Base-by-base conservation (phyloP, 257 asterid species). In the Rauvolfia tetraphylla region DNA sequence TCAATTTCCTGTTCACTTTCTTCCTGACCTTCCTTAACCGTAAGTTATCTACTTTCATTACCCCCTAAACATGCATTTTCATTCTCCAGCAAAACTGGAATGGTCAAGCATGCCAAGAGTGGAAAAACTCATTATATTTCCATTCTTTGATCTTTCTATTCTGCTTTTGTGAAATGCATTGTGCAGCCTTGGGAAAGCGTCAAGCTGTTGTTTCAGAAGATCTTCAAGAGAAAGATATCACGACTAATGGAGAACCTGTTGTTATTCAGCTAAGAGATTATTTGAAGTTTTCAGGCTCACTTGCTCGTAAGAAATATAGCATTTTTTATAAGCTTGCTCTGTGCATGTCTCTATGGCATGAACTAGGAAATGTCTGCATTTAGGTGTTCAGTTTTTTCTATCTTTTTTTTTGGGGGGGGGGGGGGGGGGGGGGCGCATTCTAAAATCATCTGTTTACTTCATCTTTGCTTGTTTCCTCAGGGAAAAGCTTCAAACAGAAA, bases 251-350 rank as follows among this genome's bases (percentile, higher is more conserved):
- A 74, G 95, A 90, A 84, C 87, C 97, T 70, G 80, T 75, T 75
- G 84, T 85, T 58, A 83, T 89, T 79, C 97, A 85, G 86, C 91
- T 94, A 74, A 87, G 92, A 83, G 98, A 94, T 68, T 92, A 89
- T 80, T 79, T 94, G 74, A 88, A 87, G 89, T 88, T 90, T 87
- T 90, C 97, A 17, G 96, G 97, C 78, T 94, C 98, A 69, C 87
- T 89, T 51, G 89, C 95, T 71, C 88, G 97, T 92, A 88, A 90
- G 96, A 58, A 46, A 49, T 7, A 56, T 59, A 41, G 42, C 62
- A 66, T 59, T 82, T 76, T 49, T 39, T 11, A 36, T 23, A 11
- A 10, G 14, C 9, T 36, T 73, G 23, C 27, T 54, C 7, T 58
- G 8, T 31, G 41, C 22, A 9, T 67, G 29, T 65, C 39, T 7